Conservation (phyloP, 2,329 filamentous ascomycete genomes). For the Zelopaecilomyces penicillatus region DNA sequence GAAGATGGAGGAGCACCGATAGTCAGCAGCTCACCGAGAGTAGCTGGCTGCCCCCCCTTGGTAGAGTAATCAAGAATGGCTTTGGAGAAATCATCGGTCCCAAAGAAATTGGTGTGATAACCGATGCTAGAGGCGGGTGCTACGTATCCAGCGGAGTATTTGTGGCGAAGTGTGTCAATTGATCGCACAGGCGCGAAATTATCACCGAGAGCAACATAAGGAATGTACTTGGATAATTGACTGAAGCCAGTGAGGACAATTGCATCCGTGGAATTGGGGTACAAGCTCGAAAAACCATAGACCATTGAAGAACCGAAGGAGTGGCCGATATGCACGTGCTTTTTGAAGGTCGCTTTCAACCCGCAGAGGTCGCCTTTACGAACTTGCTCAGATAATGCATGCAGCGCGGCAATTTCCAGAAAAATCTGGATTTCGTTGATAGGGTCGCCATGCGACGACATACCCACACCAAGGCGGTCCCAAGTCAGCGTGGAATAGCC, state of each 20-base stretch:
- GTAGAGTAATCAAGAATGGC: constrained; percentile 38
- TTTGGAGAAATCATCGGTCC: constrained; percentile 46
- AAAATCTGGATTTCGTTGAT: constrained; percentile 50
- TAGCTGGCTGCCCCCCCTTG: constrained; percentile 45
- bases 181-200: constrained; percentile 38
- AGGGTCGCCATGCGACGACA: constrained; percentile 49
- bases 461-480: constrained; percentile 54
- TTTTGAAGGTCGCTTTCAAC: constrained; percentile 27
- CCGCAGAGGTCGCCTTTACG: constrained; percentile 36
- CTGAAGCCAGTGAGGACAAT: constrained; percentile 55
- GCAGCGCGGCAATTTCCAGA: constrained; percentile 44
- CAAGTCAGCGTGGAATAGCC: constrained; percentile 52
- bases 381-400: constrained; percentile 41
- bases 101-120: constrained; percentile 45
- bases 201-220: constrained; percentile 34
- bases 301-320: constrained; percentile 54
- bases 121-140: constrained; percentile 35
- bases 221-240: constrained; percentile 35
- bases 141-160: constrained; percentile 45
- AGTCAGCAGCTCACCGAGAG: constrained; percentile 51
- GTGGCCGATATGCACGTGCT: constrained; percentile 54
- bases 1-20: constrained; percentile 30
- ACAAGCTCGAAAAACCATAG: constrained; percentile 43
- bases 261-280: constrained; percentile 47
- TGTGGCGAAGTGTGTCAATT: constrained; percentile 16